Base-by-base conservation (phyloP, 257 asterid genomes). In the Salvia rosmarinus region DNA sequence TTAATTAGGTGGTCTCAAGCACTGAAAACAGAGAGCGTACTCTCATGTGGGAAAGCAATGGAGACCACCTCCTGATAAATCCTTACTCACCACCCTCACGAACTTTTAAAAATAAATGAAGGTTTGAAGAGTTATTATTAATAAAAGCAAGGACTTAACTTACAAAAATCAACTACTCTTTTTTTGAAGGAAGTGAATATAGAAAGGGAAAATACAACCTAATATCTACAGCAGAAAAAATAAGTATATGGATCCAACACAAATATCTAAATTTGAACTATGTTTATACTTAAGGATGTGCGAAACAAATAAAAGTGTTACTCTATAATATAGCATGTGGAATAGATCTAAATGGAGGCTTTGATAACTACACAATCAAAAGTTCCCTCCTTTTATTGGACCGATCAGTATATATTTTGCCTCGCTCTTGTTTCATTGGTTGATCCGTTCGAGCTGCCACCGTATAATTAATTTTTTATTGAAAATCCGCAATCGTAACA, bases 381-480 rank as follows among this genome's bases (percentile, higher is more conserved):
- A 0, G 5, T 7, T 59, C 21, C 43, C 13, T 13, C 35, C 21
- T 19, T 67, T 46, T 47, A 25, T 10, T 21, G 70, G 74, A 47
- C 55, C 47, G 11, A 74, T 67, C 35, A 63, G 9, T 67, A 50
- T 5, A 30, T 0, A 49, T 49, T 58, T 75, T 39, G 17, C 34
- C 54, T 16, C 23, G 1, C 19, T 49, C 57, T 57, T 57, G 3
- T 34, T 21, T 32, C 11, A 57, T 44, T 34, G 55, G 46, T 66
- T 57, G 35, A 46, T 66, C 58, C 50, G 39, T 30, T 57, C 57
- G 2, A 64, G 12, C 46, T 23, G 14, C 10, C 30, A 1, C n/a
- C 3, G 30, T 25, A 25, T 25, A 25, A 25, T 1, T 25, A 25
- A 25, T n/a, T n/a, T n/a, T n/a, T n/a, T n/a, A n/a, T n/a, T n/a